phyloP scores from a whole-genome alignment of 1,284 basidiomycete species.

The Ustilago xerochloae region DNA sequence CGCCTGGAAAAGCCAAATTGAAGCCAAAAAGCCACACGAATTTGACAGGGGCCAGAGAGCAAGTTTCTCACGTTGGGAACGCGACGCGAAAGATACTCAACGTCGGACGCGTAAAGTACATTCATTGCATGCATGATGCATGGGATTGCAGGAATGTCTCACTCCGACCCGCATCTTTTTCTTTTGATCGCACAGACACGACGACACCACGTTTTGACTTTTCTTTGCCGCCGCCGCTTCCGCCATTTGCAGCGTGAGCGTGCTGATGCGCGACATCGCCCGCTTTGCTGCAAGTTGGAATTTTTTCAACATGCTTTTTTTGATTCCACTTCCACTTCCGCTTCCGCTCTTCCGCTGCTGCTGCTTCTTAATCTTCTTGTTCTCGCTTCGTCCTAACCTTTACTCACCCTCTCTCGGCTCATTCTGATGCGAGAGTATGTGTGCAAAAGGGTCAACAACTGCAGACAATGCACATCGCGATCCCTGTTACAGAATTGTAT shows the following conservation, averaged over 20 bases:
- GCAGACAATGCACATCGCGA: conserved; percentile 8
- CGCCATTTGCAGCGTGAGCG: background rate
- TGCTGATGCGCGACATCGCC: conserved; percentile 13
- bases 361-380: background rate
- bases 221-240: background rate
- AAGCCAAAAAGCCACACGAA: background rate
- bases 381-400: background rate
- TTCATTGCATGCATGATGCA: conserved; percentile 10
- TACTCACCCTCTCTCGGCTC: background rate
- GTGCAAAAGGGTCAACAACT: too few species aligned
- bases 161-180: conserved; percentile 23
- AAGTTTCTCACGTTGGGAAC: background rate
- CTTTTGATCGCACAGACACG: background rate
- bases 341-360: background rate
- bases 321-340: background rate
- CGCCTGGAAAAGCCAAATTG: background rate
- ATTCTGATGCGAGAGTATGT: background rate
- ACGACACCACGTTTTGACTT: background rate
- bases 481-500: too few species aligned
- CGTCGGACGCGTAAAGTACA: conserved; percentile 23
- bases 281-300: conserved; percentile 26
- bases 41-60: background rate
- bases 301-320: conserved; percentile 17
- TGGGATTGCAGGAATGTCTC: conserved; percentile 20
- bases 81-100: background rate